Evolutionary conservation across 179 eudicot species (phyloP).

Genomic region (Kewa caespitosa): DNA sequence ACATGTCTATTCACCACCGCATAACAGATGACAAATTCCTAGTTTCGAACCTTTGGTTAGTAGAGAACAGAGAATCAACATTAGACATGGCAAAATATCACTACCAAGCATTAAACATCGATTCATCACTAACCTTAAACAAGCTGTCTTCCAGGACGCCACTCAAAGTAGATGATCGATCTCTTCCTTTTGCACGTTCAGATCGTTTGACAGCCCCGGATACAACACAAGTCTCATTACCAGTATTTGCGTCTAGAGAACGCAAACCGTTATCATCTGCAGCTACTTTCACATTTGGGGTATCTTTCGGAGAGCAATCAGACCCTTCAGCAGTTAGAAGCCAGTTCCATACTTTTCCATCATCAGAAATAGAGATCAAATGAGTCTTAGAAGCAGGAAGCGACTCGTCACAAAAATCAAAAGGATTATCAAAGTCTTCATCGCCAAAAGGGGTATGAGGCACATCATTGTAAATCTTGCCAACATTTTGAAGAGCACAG

Average conservation of each 20-base stretch:
- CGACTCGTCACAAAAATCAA: conserved; percentile 69
- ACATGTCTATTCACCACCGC: neutral
- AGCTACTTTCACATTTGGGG: conserved; percentile 24
- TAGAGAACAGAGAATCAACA: neutral
- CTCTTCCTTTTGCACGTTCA: conserved; percentile 34
- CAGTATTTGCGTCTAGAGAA: conserved; percentile 33
- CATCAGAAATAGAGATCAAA: conserved; percentile 85
- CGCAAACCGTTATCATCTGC: conserved; percentile 33
- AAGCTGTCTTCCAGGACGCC: conserved; percentile 44
- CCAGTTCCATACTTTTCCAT: conserved; percentile 98
- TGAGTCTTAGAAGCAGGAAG: conserved; percentile 65
- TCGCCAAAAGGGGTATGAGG: conserved; percentile 50
- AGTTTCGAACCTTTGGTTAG: neutral
- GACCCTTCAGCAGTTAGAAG: conserved; percentile 79
- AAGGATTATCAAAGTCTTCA: conserved; percentile 62
- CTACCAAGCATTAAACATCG: neutral
- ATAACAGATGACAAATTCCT: neutral
- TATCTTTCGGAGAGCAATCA: conserved; percentile 47
- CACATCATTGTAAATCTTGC: conserved; percentile 58
- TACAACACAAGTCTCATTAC: conserved; percentile 32
- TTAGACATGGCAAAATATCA: neutral
- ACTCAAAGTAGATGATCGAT: conserved; percentile 33
- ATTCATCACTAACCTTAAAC: conserved; percentile 56
- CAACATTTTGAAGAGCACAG: conserved; percentile 65
- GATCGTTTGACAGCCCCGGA: conserved; percentile 33